Evolutionary conservation across 108 stramenopile species (phyloP), one percentile per base, ranked within the genome.

Genomic region (Cyclotella choctawhatcheeana): DNA sequence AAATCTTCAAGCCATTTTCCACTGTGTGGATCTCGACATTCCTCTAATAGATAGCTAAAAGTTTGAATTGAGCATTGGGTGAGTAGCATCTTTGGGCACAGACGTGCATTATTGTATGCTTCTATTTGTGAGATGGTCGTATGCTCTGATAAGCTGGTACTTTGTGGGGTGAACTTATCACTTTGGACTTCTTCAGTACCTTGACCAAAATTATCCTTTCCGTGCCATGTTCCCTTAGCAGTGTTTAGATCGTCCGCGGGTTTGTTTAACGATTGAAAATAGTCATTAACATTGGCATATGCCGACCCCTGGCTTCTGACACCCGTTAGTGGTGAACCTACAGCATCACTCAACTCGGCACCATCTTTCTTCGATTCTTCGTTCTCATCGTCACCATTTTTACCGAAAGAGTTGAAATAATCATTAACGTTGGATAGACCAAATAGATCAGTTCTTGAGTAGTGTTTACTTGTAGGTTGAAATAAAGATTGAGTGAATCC

Each of bases 31-130:
- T 93, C 92, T 16, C 89, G 84, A 65, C 84, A 87, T 50, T 82
- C 74, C 37, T 79, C 82, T 62, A 89, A 63, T 8, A 94, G 56
- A 54, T 65, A 88, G 37, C 91, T 82, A 70, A 94, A 94, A 64
- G 86, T 87, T 75, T 94, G 93, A 40, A 94, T 79, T 43, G 90
- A 75, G 29, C 89, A 67, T 73, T 94, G 93, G 3, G 90, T 94
- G 56, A 94, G 70, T 25, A 94, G 77, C 22, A 67, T 45, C 48
- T 80, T 80, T 18, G 71, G 71, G 64, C 79, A 80, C 4, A 80
- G 40, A 7, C 79, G 45, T 0, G 79, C 67, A 51, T 80, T 64
- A 33, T 80, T 80, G 64, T 60, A 21, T 0, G 66, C 67, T 26
- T 72, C 52, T 22, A 80, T 69, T 69, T 80, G 50, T 52, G 50